Percentiles rank a stretch among this genome's conserved stretches.
These are phyloP conservation scores for Zizania latifolia DNA, from an alignment of 176 grass and related monocot genomes.

Conservation along the genomic window DNA sequence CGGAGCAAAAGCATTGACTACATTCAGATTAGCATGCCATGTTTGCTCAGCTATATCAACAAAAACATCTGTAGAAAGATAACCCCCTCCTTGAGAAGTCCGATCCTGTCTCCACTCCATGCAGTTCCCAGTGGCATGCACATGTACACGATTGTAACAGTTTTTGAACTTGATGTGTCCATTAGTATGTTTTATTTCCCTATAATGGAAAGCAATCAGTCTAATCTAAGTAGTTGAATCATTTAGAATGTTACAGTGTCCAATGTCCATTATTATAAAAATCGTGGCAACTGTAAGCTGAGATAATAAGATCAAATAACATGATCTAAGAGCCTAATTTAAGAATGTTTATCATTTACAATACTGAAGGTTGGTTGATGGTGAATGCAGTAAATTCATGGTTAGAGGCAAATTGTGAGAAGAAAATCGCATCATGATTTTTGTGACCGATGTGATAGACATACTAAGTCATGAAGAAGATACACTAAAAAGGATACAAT, in stretches of 20 bases:
- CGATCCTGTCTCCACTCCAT: slow-evolving; percentile 92
- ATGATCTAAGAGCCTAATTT: slow-evolving; percentile 3
- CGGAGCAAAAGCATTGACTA: slow-evolving; percentile 78
- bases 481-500: background rate
- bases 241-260: background rate
- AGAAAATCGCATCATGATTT: background rate
- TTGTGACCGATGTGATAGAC: background rate
- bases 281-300: background rate
- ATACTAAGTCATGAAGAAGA: background rate
- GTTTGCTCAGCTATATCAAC: slow-evolving; percentile 86
- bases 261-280: background rate
- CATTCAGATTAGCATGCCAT: slow-evolving; percentile 94
- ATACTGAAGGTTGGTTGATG: background rate
- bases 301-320: slow-evolving; percentile 11
- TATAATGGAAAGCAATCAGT: slow-evolving; percentile 29
- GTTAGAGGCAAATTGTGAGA: background rate
- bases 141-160: slow-evolving; percentile 67
- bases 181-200: slow-evolving; percentile 81
- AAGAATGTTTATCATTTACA: background rate
- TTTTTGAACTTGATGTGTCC: slow-evolving; percentile 75
- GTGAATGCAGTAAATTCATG: slow-evolving; percentile 7
- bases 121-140: slow-evolving; percentile 71
- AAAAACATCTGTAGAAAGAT: slow-evolving; percentile 89
- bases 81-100: slow-evolving; percentile 87
- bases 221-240: slow-evolving; percentile 10